Evolutionary conservation across 176 grass and related monocot genomes (phyloP).

Genomic region (Triticum monococcum): DNA sequence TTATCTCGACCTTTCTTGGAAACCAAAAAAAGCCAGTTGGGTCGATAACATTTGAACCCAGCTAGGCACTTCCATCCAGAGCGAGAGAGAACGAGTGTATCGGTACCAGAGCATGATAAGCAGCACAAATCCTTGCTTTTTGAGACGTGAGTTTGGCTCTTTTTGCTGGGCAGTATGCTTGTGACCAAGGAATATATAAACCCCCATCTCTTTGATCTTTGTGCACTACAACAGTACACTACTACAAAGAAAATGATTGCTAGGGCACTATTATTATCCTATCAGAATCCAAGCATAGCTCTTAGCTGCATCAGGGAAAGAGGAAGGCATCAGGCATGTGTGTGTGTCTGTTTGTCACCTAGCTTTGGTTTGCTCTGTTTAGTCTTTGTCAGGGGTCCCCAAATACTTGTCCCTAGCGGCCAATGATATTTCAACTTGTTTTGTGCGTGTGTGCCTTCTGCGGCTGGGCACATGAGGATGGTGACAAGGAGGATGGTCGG

Average conservation of each 20-base stretch:
- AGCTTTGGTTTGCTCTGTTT: slow-evolving; percentile 49
- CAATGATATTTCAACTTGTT: background rate
- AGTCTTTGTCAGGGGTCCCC: slow-evolving; percentile 23
- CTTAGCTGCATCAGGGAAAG: background rate
- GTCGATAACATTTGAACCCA: background rate
- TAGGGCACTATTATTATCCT: slow-evolving; percentile 31
- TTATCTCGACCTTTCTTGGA: slow-evolving; percentile 8
- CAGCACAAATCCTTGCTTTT: slow-evolving; percentile 21
- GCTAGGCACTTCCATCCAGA: background rate
- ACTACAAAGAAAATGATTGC: background rate
- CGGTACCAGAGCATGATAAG: background rate
- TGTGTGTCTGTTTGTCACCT: slow-evolving; percentile 42
- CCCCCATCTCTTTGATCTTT: background rate
- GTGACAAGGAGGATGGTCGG: slow-evolving; percentile 29
- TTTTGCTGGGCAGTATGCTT: slow-evolving; percentile 19
- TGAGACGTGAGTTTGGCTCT: slow-evolving; percentile 5
- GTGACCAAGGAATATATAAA: background rate
- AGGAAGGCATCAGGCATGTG: slow-evolving; percentile 22
- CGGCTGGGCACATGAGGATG: slow-evolving; percentile 5
- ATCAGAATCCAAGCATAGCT: background rate
- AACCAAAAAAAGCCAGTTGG: background rate
- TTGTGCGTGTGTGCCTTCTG: background rate
- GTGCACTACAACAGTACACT: background rate
- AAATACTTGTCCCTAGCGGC: slow-evolving; percentile 42
- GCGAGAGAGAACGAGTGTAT: background rate